phyloP scores from a whole-genome alignment of 495 filamentous ascomycete genomes.

The Penicillium steckii region DNA sequence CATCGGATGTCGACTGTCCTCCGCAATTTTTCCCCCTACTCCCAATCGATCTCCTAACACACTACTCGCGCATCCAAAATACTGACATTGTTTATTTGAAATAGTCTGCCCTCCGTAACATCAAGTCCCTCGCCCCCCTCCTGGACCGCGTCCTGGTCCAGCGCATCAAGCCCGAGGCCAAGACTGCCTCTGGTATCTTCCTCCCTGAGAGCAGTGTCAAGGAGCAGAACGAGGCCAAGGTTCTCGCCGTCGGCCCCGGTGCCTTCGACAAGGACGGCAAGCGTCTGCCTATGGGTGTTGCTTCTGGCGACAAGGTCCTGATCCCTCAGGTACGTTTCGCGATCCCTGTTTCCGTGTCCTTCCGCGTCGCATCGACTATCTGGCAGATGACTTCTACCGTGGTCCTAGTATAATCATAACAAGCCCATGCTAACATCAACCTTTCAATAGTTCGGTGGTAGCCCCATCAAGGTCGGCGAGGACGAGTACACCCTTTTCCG shows the following conservation, averaged over 20 bases:
- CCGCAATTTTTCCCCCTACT: constrained; percentile 8
- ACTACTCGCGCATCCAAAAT: neutral
- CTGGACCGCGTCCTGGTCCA: constrained; percentile 98
- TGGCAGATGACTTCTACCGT: neutral
- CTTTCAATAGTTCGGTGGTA: constrained; percentile 79
- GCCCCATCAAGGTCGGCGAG: constrained; percentile 94
- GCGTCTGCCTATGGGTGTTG: constrained; percentile 76
- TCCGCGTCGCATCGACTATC: constrained; percentile 1
- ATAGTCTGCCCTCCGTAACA: constrained; percentile 76
- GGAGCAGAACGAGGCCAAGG: constrained; percentile 95
- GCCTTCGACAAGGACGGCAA: constrained; percentile 82
- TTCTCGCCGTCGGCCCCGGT: constrained; percentile 93
- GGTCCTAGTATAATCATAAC: neutral
- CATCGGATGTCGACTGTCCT: neutral
- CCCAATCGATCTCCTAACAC: constrained; percentile 3
- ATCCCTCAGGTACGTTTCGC: constrained; percentile 81
- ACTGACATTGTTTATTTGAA: constrained; percentile 4
- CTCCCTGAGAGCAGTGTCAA: constrained; percentile 96
- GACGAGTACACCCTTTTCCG: constrained; percentile 95
- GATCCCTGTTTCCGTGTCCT: neutral
- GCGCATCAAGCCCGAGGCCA: constrained; percentile 94
- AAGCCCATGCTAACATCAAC: constrained; percentile 9
- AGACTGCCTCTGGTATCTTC: constrained; percentile 95
- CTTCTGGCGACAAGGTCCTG: constrained; percentile 85
- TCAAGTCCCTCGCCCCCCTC: constrained; percentile 93